Base-by-base conservation (phyloP, 2,329 filamentous ascomycete genomes). In the Escovopsis sp. region DNA sequence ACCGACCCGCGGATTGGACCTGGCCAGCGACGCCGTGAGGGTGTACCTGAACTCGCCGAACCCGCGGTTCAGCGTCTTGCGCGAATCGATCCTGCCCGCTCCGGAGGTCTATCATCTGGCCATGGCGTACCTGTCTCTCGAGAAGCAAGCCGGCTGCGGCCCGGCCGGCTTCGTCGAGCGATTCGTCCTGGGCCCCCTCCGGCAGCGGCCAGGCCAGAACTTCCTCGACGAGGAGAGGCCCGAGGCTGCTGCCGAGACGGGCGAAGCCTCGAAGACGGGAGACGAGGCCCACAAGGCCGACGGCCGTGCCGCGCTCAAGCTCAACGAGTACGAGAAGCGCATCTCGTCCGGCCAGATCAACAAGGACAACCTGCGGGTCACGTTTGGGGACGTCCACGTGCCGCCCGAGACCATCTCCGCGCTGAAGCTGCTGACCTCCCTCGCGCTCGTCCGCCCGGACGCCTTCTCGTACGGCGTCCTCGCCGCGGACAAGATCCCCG, bases 401-500 rank as follows among this genome's bases (percentile, higher is more conserved):
- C 79, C 87, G 0, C 62, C 71, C 0, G 85, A 88, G 45, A 94
- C 86, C 2, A 82, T 93, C 27, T 84, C 91, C 16, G 83, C 88
- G 1, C 70, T 98, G 42, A 87, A 89, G 57, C 85, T 86, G 5
- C 71, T 96, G 39, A 98, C 91, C 0, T 85, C 84, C 1, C 68
- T 98, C 14, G 91, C 88, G 0, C 70, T 98, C 5, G 70, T 85
- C 39, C 79, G 89, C 0, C 91, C 91, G 0, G 88, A 96, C 47
- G 89, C 88, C n/a, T 98, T 96, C 62, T 80, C 79, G 10, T 98
- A 98, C 51, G 91, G 91, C 60, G 85, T 98, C 4, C 72, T 98
- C 11, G 84, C 87, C 2, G 85, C 79, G 1, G 88, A 96, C 56
- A 84, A 86, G 51, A 93, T 98, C 39, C 84, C 88, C 0, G 91